phyloP scores from a whole-genome alignment of 169 alveolate genomes.

The Cryptosporidium ubiquitum region DNA sequence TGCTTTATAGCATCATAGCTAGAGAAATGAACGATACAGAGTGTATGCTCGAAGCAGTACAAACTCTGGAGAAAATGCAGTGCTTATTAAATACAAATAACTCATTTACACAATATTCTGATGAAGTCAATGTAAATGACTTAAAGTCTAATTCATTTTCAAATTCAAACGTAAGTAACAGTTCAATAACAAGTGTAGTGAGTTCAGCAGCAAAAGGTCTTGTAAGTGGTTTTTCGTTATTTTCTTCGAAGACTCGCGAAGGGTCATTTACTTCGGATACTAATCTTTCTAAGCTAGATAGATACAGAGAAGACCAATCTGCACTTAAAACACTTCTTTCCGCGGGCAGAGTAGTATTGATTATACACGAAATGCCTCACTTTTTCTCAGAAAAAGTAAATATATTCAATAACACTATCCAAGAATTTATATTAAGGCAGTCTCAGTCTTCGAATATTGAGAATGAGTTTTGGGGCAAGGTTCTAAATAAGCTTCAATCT shows the following conservation, averaged over 20 bases:
- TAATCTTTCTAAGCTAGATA: conserved; percentile 51
- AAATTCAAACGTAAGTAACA: conserved; percentile 10
- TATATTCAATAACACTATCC: conserved; percentile 18
- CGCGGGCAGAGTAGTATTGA: conserved; percentile 67
- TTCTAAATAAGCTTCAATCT: background rate
- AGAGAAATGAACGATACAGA: conserved; percentile 77
- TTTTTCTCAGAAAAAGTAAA: conserved; percentile 59
- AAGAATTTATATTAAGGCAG: conserved; percentile 53
- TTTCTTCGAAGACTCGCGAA: conserved; percentile 70
- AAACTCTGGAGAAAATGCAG: conserved; percentile 75
- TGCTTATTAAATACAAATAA: conserved; percentile 22
- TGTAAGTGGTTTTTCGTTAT: conserved; percentile 63
- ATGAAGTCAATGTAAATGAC: conserved; percentile 3
- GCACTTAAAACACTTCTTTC: conserved; percentile 62
- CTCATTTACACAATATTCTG: background rate
- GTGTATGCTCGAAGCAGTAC: conserved; percentile 77
- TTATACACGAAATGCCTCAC: conserved; percentile 72
- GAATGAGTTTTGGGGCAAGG: conserved; percentile 55
- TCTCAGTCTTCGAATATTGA: conserved; percentile 34
- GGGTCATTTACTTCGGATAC: conserved; percentile 66
- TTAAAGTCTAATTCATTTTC: conserved; percentile 1
- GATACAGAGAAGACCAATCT: conserved; percentile 70
- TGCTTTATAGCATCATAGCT: conserved; percentile 36
- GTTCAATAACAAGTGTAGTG: conserved; percentile 41
- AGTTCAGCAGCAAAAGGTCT: conserved; percentile 72